Evolutionary conservation across 768 basidiomycete genomes (phyloP).

Genomic region (Boletales sp.): DNA sequence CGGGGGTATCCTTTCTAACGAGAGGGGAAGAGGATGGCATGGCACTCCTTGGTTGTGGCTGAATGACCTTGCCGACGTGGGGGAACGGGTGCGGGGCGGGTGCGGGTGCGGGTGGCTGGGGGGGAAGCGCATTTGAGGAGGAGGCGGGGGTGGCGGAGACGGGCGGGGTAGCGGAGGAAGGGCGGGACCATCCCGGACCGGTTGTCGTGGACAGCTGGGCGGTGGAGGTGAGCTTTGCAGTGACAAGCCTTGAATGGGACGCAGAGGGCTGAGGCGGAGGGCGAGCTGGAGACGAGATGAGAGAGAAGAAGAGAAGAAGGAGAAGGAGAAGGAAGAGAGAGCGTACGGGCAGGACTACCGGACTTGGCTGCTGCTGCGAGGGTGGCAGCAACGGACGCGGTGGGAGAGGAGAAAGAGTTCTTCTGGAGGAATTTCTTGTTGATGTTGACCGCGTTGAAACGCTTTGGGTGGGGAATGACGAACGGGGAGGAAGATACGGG

Average conservation of each 20-base stretch:
- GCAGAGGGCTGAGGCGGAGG: slow-evolving; percentile 50
- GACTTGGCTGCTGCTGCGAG: slow-evolving; percentile 44
- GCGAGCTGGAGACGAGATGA: slow-evolving; percentile 44
- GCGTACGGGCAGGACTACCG: slow-evolving; percentile 53
- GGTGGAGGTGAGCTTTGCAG: slow-evolving; percentile 78
- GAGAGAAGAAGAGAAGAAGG: not conserved
- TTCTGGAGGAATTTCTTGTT: slow-evolving; percentile 97
- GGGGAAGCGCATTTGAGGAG: slow-evolving; percentile 42
- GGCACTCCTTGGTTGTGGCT: slow-evolving; percentile 51
- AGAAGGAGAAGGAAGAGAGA: not conserved
- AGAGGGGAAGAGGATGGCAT: slow-evolving; percentile 29
- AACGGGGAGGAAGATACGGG: slow-evolving; percentile 19
- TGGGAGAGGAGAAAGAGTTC: slow-evolving; percentile 57
- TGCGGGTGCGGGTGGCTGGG: slow-evolving; percentile 40
- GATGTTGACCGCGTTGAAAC: slow-evolving; percentile 86
- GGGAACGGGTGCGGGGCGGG: slow-evolving; percentile 48
- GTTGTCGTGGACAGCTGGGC: slow-evolving; percentile 54
- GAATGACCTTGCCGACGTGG: slow-evolving; percentile 63
- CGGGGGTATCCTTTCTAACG: slow-evolving; percentile 29
- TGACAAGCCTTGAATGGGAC: slow-evolving; percentile 78
- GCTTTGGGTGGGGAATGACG: slow-evolving; percentile 61
- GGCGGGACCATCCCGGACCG: slow-evolving; percentile 74
- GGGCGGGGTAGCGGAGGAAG: slow-evolving; percentile 69
- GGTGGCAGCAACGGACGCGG: slow-evolving; percentile 41
- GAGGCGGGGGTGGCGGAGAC: slow-evolving; percentile 46